phyloP scores from a whole-genome alignment of 106 monocot species.

The Alisma plantagoaquatica region DNA sequence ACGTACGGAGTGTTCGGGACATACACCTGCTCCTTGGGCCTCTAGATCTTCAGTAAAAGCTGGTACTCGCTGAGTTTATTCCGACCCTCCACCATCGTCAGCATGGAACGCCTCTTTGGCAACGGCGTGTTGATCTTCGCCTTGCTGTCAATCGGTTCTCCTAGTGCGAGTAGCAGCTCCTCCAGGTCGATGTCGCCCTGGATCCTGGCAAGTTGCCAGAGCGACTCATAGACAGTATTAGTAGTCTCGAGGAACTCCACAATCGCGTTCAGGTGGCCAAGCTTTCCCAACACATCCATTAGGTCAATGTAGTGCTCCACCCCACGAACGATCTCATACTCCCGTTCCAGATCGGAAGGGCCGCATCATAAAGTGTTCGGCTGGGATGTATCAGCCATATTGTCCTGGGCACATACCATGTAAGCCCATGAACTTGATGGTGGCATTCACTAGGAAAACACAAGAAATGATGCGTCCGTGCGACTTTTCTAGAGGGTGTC shows the following conservation, averaged over 20 bases:
- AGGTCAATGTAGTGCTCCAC: conserved; percentile 75
- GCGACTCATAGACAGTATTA: conserved; percentile 47
- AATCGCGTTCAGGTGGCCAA: conserved; percentile 68
- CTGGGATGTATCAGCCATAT: too few species aligned
- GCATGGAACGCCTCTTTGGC: conserved; percentile 41
- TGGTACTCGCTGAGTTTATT: conserved; percentile 64
- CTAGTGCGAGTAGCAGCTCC: conserved; percentile 44
- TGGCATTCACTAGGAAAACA: too few species aligned
- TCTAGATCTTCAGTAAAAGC: conserved; percentile 43
- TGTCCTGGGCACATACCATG: too few species aligned
- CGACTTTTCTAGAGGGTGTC: too few species aligned
- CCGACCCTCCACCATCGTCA: conserved; percentile 84
- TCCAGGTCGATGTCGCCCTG: conserved; percentile 89
- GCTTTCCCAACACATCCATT: conserved; percentile 70
- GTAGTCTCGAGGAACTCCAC: conserved; percentile 65
- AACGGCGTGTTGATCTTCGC: conserved; percentile 45
- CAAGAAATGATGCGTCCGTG: too few species aligned
- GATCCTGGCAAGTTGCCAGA: conserved; percentile 55
- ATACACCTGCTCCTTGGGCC: conserved; percentile 63
- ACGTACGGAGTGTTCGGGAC: conserved; percentile 95
- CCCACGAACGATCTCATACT: conserved; percentile 53
- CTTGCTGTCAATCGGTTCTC: conserved; percentile 37
- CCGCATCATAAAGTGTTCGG: too few species aligned
- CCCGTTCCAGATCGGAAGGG: too few species aligned
- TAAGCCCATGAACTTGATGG: too few species aligned